A percentile compares a stretch with the other conserved stretches of the same genome.
phyloP scores from a whole-genome alignment of 306 rosid species.

The Hippophae rhamnoides region DNA sequence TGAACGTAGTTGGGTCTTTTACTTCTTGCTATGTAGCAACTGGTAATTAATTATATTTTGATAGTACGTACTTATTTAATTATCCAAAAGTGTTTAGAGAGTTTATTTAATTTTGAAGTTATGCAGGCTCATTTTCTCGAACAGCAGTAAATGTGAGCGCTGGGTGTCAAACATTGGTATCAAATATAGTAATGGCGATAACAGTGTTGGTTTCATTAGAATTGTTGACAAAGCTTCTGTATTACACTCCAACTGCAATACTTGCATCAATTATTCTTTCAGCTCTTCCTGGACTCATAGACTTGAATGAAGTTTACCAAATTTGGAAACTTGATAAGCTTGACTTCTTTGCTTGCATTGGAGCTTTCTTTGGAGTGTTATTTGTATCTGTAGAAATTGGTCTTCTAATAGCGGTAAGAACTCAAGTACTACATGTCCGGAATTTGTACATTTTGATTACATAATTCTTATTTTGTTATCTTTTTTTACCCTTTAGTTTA shows the following conservation, averaged over 20 bases:
- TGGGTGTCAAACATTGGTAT: slow-evolving; percentile 55
- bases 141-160: slow-evolving; percentile 74
- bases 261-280: slow-evolving; percentile 70
- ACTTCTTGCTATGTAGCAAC: slow-evolving; percentile 91
- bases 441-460: not conserved
- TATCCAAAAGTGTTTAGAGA: not conserved
- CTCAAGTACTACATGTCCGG: slow-evolving; percentile 19
- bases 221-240: slow-evolving; percentile 53
- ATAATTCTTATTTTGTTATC: not conserved
- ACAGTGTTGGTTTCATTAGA: slow-evolving; percentile 57
- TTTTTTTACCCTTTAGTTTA: too few species aligned
- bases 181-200: slow-evolving; percentile 68
- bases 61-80: not conserved
- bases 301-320: slow-evolving; percentile 37
- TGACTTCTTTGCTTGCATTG: slow-evolving; percentile 60
- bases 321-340: slow-evolving; percentile 79
- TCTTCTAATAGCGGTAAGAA: slow-evolving; percentile 56
- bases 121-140: slow-evolving; percentile 68
- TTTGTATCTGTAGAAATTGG: slow-evolving; percentile 71
- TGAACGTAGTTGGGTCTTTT: slow-evolving; percentile 76
- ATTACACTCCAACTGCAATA: slow-evolving; percentile 68
- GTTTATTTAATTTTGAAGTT: not conserved
- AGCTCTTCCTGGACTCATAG: slow-evolving; percentile 73
- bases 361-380: slow-evolving; percentile 69
- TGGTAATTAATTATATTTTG: slow-evolving; percentile 28